These are phyloP conservation scores for Monascus purpureus DNA, from an alignment of 495 filamentous ascomycete genomes.

Conservation along the genomic window DNA sequence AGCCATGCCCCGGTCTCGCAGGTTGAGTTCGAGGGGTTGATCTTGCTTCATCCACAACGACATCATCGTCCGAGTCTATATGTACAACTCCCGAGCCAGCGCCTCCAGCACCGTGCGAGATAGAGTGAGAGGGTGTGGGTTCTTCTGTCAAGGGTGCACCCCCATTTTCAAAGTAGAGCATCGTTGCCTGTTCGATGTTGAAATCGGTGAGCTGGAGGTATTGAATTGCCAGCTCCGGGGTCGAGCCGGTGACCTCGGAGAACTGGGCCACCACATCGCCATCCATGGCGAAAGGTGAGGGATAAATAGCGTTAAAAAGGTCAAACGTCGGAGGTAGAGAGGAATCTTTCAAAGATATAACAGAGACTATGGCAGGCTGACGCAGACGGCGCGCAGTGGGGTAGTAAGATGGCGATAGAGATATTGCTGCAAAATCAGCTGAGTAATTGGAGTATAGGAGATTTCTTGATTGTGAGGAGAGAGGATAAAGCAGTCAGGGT, in stretches of 20 bases:
- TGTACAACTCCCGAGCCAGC: constrained; percentile 44
- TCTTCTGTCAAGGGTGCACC: constrained; percentile 36
- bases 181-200: constrained; percentile 71
- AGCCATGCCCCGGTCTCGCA: constrained; percentile 1
- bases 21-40: constrained; percentile 9
- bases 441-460: too few species aligned
- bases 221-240: constrained; percentile 50
- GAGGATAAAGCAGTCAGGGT: too few species aligned
- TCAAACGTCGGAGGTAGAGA: background rate
- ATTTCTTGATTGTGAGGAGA: too few species aligned
- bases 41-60: constrained; percentile 13
- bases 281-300: constrained; percentile 45
- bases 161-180: constrained; percentile 77
- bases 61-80: constrained; percentile 54
- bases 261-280: constrained; percentile 35
- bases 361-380: too few species aligned
- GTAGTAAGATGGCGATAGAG: too few species aligned
- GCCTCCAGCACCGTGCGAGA: constrained; percentile 10
- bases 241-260: constrained; percentile 50
- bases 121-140: constrained; percentile 19
- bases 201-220: constrained; percentile 74
- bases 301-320: constrained; percentile 1
- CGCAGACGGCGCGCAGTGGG: too few species aligned
- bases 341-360: too few species aligned
- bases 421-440: too few species aligned